Evolutionary conservation across 2,329 filamentous ascomycete genomes (phyloP), one percentile per base, ranked within the genome.

Genomic region (Ceratocystiopsis minuta): DNA sequence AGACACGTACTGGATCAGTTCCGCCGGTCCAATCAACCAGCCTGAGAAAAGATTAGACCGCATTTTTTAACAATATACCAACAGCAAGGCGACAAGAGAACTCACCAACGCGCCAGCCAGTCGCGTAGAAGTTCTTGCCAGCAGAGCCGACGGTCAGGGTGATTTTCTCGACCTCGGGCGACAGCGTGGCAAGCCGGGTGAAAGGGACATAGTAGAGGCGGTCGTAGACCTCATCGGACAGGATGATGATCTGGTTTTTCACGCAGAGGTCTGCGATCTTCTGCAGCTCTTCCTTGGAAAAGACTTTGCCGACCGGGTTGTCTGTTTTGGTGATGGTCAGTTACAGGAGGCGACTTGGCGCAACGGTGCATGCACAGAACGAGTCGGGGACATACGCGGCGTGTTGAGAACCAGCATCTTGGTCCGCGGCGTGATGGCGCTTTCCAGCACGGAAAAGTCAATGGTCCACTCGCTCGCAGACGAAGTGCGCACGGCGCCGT

Each of bases 81-180:
- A 10, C 17, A 37, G 10, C 12, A 28, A 28, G 7, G 24, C n/a
- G n/a, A n/a, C 24, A 28, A 10, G 20, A 15, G 2, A 15, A 55
- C 64, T 16, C 51, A 65, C 66, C 74, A 5, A 96, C 87, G 44
- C 90, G 78, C 90, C 90, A 98, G 38, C 90, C 90, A 0, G 90
- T 98, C 43, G 84, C 85, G 56, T 96, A 96, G 61, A 98, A 98
- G 66, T 90, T 92, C 71, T 98, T 98, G 52, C 90, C 90, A 1
- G 86, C 90, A 0, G 86, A 94, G 16, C 90, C 90, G 28, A 98
- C 90, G 0, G 90, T 96, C 39, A 98, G 62, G 5, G 90, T 96
- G 50, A 93, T 70, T 45, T 75, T 75, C 51, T 86, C 86, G 40
- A 96, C 76, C 57, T 95, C 86, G 0, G 87, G 86, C 0, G 85